phyloP scores from a whole-genome alignment of 2,329 filamentous ascomycete species.

The Aspergillus carbonarius region DNA sequence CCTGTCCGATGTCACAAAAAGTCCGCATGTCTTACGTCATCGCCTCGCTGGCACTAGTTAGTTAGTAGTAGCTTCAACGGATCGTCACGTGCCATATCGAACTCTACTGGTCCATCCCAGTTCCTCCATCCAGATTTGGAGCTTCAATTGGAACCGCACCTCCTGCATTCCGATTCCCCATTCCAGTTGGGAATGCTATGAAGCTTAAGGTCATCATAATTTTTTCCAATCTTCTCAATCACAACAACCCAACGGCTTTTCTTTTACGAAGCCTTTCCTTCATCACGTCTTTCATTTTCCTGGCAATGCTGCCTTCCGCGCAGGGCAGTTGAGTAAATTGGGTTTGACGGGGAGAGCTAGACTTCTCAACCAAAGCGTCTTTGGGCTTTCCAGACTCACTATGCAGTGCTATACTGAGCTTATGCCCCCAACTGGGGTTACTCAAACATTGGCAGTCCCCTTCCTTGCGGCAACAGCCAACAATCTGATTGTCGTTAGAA shows the following conservation, averaged over 20 bases:
- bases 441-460: conserved; percentile 76
- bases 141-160: background rate
- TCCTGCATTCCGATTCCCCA: too few relatives aligned
- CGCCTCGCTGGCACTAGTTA: conserved; percentile 1
- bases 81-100: conserved; percentile 17
- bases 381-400: conserved; percentile 4
- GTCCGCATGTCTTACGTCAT: conserved; percentile 20
- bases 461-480: conserved; percentile 73
- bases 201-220: background rate
- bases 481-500: conserved; percentile 89
- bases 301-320: conserved; percentile 11
- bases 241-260: background rate
- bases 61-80: too few relatives aligned
- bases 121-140: background rate
- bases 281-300: background rate
- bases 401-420: conserved; percentile 99
- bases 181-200: background rate
- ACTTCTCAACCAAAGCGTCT: background rate
- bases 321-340: conserved; percentile 12
- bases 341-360: background rate
- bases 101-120: background rate
- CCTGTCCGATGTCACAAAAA: background rate
- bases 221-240: background rate
- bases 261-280: background rate
- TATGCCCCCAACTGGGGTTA: conserved; percentile 89